Percentiles rank a stretch among this genome's conserved stretches.
phyloP scores from a whole-genome alignment of 1,284 basidiomycete species.

The Coriolopsis trogii region DNA sequence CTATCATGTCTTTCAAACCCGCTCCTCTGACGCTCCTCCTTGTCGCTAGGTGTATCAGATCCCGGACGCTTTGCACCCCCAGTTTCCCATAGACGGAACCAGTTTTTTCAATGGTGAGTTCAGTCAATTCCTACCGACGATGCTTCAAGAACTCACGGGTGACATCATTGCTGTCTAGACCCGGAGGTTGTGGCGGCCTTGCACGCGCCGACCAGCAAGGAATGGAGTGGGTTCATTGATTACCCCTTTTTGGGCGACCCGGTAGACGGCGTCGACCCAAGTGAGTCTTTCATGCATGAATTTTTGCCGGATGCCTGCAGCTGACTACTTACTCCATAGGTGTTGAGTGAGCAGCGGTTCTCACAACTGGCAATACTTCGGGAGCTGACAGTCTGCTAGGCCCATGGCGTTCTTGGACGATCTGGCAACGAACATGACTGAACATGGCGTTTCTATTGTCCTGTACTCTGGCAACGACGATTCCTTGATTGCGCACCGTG shows the following conservation, averaged over 20 bases:
- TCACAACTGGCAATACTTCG: neutral
- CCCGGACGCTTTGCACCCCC: constrained; percentile 38
- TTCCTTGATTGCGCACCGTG: constrained; percentile 27
- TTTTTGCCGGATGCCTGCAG: neutral
- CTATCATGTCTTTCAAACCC: neutral
- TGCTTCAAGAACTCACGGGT: neutral
- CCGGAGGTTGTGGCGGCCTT: constrained; percentile 55
- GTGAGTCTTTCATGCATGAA: constrained; percentile 35
- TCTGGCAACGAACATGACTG: constrained; percentile 30
- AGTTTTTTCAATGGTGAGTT: constrained; percentile 61
- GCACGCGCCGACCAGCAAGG: constrained; percentile 67
- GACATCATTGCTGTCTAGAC: constrained; percentile 29
- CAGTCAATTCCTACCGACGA: too few species aligned
- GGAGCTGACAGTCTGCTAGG: constrained; percentile 18
- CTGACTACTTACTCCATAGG: constrained; percentile 34
- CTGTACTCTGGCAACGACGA: constrained; percentile 37
- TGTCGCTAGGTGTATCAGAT: constrained; percentile 34
- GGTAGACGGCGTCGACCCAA: constrained; percentile 43
- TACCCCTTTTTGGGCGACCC: constrained; percentile 34
- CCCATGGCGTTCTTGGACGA: constrained; percentile 35
- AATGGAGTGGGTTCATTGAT: constrained; percentile 47
- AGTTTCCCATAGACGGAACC: constrained; percentile 35
- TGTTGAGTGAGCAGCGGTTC: constrained; percentile 43
- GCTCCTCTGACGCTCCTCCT: neutral
- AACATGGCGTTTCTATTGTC: constrained; percentile 26